Conservation (phyloP, 1,284 basidiomycete species). For the Ustilago xerochloae region DNA sequence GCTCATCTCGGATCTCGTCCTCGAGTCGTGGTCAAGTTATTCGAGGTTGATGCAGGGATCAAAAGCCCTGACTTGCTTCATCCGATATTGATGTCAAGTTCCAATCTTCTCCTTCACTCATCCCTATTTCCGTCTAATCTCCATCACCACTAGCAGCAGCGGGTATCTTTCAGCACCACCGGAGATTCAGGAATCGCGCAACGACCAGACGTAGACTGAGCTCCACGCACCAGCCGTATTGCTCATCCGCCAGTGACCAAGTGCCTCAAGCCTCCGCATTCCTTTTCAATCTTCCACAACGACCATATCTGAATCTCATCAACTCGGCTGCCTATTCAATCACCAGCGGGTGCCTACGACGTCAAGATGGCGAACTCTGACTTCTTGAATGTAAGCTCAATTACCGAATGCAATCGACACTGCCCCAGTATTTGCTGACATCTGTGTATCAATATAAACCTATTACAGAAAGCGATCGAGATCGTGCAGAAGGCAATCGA, state of each 20-base stretch:
- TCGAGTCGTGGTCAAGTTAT: neutral
- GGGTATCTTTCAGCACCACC: neutral
- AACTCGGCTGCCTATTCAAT: too few relatives aligned
- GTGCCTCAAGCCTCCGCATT: neutral
- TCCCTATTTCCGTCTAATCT: conserved; percentile 25
- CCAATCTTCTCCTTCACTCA: neutral
- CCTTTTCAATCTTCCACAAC: neutral
- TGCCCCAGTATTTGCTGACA: neutral
- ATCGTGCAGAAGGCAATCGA: conserved; percentile 95
- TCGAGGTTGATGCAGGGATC: conserved; percentile 5
- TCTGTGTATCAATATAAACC: neutral
- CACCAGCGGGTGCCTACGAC: too few relatives aligned
- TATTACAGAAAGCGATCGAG: conserved; percentile 85
- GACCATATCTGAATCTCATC: neutral
- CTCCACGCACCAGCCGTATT: neutral
- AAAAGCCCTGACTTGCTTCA: neutral
- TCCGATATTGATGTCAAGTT: too few relatives aligned
- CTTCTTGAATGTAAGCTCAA: conserved; percentile 52
- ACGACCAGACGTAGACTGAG: neutral
- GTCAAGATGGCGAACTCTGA: conserved; percentile 59
- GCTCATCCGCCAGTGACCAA: too few relatives aligned
- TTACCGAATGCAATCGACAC: neutral
- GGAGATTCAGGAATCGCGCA: neutral
- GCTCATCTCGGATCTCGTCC: neutral
- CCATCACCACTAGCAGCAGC: conserved; percentile 13